Evolutionary conservation across 306 rosid species (phyloP), one percentile per base, ranked within the genome.

Genomic region (Acacia crassicarpa): DNA sequence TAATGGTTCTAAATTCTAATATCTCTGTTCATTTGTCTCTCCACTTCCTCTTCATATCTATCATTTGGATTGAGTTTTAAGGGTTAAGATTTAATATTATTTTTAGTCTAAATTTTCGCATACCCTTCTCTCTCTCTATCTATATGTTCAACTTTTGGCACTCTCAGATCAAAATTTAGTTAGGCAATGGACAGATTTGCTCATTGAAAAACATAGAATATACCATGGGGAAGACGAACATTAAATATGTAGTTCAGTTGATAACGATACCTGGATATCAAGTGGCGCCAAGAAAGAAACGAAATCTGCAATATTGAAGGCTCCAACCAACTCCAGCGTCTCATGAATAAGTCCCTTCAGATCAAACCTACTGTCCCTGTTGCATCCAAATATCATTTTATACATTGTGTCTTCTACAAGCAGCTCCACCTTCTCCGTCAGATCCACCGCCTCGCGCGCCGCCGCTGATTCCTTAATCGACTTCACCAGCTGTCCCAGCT

Each of bases 231-330:
- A 53, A 7, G 7, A 53, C 8, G 10, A 20, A 53, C 61, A 53
- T 22, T 53, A 53, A 53, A 53, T 59, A 59, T 2, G 5, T 25
- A 23, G 35, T 3, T n/a, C 9, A 58, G 33, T 23, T 23, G 66
- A 61, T 61, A 4, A 61, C 1, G 38, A 13, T 74, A 67, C 87
- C 81, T 80, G 87, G 68, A 80, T 6, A 67, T 84, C 87, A 48
- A 84, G 30, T 58, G 81, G 6, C 14, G 5, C 12, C 3, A 84
- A 67, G 16, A 4, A 80, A 38, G 81, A 74, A 17, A 75, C 7
- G 3, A n/a, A 84, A 44, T 84, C 87, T 11, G 84, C 12, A 0
- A 53, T 10, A 49, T 84, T 84, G 59, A 79, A 80, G 12, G 78
- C 87, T 23, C 87, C 84, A 0, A 1, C 0, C 49, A 74, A 7